Evolutionary conservation across 805 yeast genomes (phyloP).

Genomic region (Spathaspora passalidarum): DNA sequence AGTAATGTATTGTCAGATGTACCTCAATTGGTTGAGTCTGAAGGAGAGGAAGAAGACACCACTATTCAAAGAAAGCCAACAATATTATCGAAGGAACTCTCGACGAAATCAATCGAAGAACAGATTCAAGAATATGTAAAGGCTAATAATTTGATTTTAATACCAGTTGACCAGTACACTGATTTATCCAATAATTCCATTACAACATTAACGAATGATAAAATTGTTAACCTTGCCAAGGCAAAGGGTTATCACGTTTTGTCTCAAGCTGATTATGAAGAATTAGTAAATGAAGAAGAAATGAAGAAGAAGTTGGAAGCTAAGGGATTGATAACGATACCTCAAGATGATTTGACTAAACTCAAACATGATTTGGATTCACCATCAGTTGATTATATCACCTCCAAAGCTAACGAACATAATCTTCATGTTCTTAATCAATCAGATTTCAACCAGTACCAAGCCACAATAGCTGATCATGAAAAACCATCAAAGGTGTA

Average conservation of each 20-base stretch:
- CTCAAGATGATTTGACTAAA: conserved; percentile 18
- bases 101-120: conserved; percentile 11
- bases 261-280: conserved; percentile 23
- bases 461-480: conserved; percentile 19
- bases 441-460: conserved; percentile 16
- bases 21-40: conserved; percentile 26
- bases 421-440: conserved; percentile 16
- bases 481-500: conserved; percentile 33
- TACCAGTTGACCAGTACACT: conserved; percentile 29
- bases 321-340: conserved; percentile 33
- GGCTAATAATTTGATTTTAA: conserved; percentile 27
- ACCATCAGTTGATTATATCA: conserved; percentile 31
- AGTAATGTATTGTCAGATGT: conserved; percentile 6
- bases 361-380: conserved; percentile 17
- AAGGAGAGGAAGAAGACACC: conserved; percentile 5
- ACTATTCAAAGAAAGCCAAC: conserved; percentile 3
- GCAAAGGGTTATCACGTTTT: conserved; percentile 27
- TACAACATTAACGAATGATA: conserved; percentile 19
- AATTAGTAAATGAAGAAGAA: conserved; percentile 28
- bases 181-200: conserved; percentile 26
- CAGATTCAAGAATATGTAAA: conserved; percentile 34
- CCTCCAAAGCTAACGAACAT: conserved; percentile 31
- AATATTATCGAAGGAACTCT: conserved; percentile 13
- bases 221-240: conserved; percentile 19
- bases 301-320: conserved; percentile 29